These are phyloP conservation scores for Candida palmyrensis DNA, from an alignment of 805 yeast genomes.

Conservation along the genomic window DNA sequence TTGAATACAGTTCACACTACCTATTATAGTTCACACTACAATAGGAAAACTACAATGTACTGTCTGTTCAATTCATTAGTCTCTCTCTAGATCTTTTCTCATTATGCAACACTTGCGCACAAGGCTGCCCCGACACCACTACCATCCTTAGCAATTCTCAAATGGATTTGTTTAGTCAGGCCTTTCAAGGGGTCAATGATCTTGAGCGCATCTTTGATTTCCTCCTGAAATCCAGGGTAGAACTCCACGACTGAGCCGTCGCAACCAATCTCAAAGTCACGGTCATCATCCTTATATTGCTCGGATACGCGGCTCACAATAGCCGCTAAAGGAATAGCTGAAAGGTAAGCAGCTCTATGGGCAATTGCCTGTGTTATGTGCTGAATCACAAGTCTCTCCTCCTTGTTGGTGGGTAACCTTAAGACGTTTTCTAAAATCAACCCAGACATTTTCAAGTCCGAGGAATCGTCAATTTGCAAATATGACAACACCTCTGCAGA, in stretches of 20 bases:
- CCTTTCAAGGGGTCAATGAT: slow-evolving; percentile 68
- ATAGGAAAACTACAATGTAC: too few relatives aligned
- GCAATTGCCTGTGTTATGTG: slow-evolving; percentile 73
- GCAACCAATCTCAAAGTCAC: slow-evolving; percentile 86
- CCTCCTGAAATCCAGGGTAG: slow-evolving; percentile 84
- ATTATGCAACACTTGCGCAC: slow-evolving; percentile 54
- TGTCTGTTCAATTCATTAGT: too few relatives aligned
- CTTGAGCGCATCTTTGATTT: slow-evolving; percentile 73
- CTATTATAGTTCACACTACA: too few relatives aligned
- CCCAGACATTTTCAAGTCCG: slow-evolving; percentile 66
- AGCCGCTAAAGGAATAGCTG: slow-evolving; percentile 89
- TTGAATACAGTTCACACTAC: too few relatives aligned
- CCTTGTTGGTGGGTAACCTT: slow-evolving; percentile 62
- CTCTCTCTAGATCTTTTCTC: too few relatives aligned
- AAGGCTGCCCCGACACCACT: slow-evolving; percentile 97
- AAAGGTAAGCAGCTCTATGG: slow-evolving; percentile 80
- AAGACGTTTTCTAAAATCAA: slow-evolving; percentile 60
- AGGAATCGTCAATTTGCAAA: slow-evolving; percentile 80
- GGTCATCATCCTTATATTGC: slow-evolving; percentile 41
- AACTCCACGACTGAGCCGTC: slow-evolving; percentile 94
- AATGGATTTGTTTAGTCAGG: slow-evolving; percentile 66
- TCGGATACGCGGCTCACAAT: slow-evolving; percentile 66
- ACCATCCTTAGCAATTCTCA: slow-evolving; percentile 89
- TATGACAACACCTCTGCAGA: slow-evolving; percentile 82
- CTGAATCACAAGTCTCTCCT: slow-evolving; percentile 74